Evolutionary conservation across 2,329 filamentous ascomycete species (phyloP), one percentile per base, ranked within the genome.

Genomic region (Aspergillus flavus): DNA sequence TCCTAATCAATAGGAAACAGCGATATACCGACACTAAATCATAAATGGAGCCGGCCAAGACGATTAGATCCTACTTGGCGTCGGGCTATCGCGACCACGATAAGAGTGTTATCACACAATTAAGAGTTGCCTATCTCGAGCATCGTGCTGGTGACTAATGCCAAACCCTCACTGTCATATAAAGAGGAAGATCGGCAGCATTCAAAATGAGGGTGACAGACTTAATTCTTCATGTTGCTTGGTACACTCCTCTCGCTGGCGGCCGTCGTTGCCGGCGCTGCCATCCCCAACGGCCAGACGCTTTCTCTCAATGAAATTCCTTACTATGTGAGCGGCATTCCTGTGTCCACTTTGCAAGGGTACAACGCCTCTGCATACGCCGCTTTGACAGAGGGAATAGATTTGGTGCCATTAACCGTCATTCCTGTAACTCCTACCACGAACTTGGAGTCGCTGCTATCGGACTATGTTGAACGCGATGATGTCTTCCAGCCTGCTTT

Each of bases 321-420:
- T n/a, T 78, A 77, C 57, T 76, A 74, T 66, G 66, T 69, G 55
- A 65, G 70, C 55, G 66, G 66, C 3, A 58, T 63, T 56, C 46
- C 65, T 5, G 64, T 71, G 5, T 69, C 69, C 1, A 61, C 16
- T 10, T 39, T 71, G 4, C 12, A 56, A 2, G 58, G 54, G 2
- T 32, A 63, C 2, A 28, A 28, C 23, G 28, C 34, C 19, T 45
- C 26, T 61, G 19, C 50, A 61, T 57, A 62, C 36, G 9, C 57
- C 21, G 56, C 14, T 10, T 7, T 30, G 21, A 34, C 32, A 7
- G 41, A 54, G 19, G 63, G 57, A 2, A 30, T 61, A 36, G 63
- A 66, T 21, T 34, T 69, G 7, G 26, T 69, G 23, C 69, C 69
- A 14, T 32, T 71, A 28, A 68, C 68, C 2, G 48, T 71, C 39